phyloP scores from a whole-genome alignment of 129 eudicot species.

The Centella asiatica region DNA sequence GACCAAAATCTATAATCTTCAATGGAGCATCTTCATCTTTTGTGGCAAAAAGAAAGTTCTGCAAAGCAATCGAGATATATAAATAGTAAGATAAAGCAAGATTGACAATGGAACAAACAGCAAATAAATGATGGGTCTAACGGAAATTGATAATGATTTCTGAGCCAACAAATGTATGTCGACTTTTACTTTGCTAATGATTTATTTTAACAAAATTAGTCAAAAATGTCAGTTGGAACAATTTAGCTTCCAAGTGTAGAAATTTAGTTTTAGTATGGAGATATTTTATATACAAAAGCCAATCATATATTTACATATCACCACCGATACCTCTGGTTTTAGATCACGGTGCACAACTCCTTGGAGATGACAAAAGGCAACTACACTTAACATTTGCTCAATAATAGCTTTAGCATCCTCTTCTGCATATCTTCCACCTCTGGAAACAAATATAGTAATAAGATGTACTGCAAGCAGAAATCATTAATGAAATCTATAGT shows the following conservation, averaged over 20 bases:
- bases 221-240: no score
- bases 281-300: no score
- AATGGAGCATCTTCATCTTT: slow-evolving; percentile 69
- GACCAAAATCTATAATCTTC: slow-evolving; percentile 93
- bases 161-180: no score
- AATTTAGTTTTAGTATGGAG: neutral
- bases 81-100: slow-evolving; percentile 5
- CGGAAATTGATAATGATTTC: no score
- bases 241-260: no score
- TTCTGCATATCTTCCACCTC: slow-evolving; percentile 92
- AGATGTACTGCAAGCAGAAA: neutral
- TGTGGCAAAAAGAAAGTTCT: slow-evolving; percentile 91
- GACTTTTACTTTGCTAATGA: no score
- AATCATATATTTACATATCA: no score
- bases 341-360: slow-evolving; percentile 99
- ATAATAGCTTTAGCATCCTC: slow-evolving; percentile 79
- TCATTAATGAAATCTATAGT: neutral
- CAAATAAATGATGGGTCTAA: neutral
- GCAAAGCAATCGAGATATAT: slow-evolving; percentile 17
- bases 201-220: no score
- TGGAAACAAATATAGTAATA: slow-evolving; percentile 21
- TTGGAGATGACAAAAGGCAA: slow-evolving; percentile 88
- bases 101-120: neutral
- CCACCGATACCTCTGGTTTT: slow-evolving; percentile 74
- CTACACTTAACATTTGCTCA: slow-evolving; percentile 59